Base-by-base conservation (phyloP, 108 stramenopile species). In the Cyclostephanos tholiformis region DNA sequence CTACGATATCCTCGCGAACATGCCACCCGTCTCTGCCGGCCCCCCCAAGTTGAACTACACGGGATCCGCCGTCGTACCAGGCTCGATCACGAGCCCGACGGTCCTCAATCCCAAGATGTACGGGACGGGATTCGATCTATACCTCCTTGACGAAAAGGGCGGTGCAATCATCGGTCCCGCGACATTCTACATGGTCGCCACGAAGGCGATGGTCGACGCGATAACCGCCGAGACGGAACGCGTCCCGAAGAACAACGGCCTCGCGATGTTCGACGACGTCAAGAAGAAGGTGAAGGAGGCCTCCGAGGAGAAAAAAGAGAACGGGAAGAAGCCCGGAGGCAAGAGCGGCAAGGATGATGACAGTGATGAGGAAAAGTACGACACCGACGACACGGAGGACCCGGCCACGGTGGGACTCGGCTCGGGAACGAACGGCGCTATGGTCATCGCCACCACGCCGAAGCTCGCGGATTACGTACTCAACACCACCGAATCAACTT, bases 151-250 rank as follows among this genome's bases (percentile, higher is more conserved):
- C 38, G 53, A 27, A 25, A 19, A 32, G n/a, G 67, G 67, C 16
- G 67, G 36, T 16, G 67, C 36, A 2, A 41, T 68, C 39, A 38
- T 55, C 38, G 67, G 67, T 12, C 67, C 67, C 13, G 67, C n/a
- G 5, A 60, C 59, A 2, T 14, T 38, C 36, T 60, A 9, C 35
- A 14, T 38, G 36, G 35, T 60, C 32, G 2, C 14, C 2, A 60
- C 59, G 3, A 17, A 60, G 19, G 59, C 59, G 36, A 60, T 60
- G 59, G 19, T 17, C 19, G 59, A 60, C 14, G 19, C 32, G 9
- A 19, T 38, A 22, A 12, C 1, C 14, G 35, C 32, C 19, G 59
- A 60, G 30, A 60, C 29, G 19, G 35, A 38, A 8, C 19, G 16
- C 2, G n/a, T 27, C 14, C 59, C 59, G n/a, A n/a, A n/a, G 13